Evolutionary conservation across 148 eudicot genomes (phyloP), one percentile per base, ranked within the genome.

Genomic region (Vaccinium myrtillus): DNA sequence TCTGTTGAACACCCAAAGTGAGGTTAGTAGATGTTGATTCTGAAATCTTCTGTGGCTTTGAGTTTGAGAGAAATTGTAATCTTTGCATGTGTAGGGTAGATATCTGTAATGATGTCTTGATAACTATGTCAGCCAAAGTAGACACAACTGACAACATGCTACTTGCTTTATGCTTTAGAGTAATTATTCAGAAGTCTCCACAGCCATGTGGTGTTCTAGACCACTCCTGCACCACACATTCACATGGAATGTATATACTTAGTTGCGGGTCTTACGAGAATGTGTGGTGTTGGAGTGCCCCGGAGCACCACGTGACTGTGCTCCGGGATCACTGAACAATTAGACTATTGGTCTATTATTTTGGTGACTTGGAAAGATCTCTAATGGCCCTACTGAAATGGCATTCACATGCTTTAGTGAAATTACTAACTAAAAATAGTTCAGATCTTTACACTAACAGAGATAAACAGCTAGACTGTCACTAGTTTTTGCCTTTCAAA

Each of bases 311-410:
- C 4, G 43, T 39, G 43, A 1, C 43, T 39, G 43, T 39, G 43
- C 43, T 39, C 4, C 1, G 5, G 6, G 46, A 43, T 6, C 46
- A 43, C 6, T 43, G 46, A 43, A 43, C 6, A 43, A 43, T 43
- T 43, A 43, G 46, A 43, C 46, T 43, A 43, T 43, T 43, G 46
- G 6, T 65, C 32, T n/a, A 7, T 81, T 81, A n/a, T 81, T 77
- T 86, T 58, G 46, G 67, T 82, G 87, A 83, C 85, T 69, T 82
- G 87, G 87, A 83, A 43, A 59, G 84, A 67, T 70, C 55, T 77
- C 71, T 69, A 43, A 77, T 77, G 87, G 81, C 27, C 79, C 87
- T 54, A 81, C 55, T 63, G 21, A 58, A 76, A n/a, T 85, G 81
- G 48, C 83, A 63, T 74, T 39, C 81, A 86, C 87, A 81, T 85